Conservation (phyloP, 768 basidiomycete genomes). For the Podaxis sp. region DNA sequence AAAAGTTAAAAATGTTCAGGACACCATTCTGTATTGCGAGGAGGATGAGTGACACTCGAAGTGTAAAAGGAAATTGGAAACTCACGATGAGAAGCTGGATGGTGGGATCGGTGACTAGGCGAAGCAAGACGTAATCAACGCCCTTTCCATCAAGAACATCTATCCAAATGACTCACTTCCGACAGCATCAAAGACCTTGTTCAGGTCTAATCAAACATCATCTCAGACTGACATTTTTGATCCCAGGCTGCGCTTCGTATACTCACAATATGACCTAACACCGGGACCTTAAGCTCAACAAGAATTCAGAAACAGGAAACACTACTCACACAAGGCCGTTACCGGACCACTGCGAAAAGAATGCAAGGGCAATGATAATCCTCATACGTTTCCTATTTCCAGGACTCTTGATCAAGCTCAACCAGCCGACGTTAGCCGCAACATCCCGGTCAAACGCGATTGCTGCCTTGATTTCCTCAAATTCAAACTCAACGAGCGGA, state of each 20-base stretch:
- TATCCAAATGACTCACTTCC: conserved; percentile 32
- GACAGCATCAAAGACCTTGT: conserved; percentile 52
- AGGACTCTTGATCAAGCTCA: conserved; percentile 41
- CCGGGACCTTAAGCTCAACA: not conserved
- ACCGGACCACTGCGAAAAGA: conserved; percentile 62
- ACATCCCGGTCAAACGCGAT: conserved; percentile 43
- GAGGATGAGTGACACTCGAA: not conserved
- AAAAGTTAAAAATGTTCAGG: conserved; percentile 56
- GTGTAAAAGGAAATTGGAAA: not conserved
- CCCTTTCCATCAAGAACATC: not conserved
- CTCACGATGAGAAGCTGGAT: conserved; percentile 43
- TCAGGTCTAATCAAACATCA: conserved; percentile 36
- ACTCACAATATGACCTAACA: conserved; percentile 46
- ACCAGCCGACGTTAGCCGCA: conserved; percentile 44
- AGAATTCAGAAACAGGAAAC: conserved; percentile 20
- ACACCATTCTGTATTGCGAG: conserved; percentile 44
- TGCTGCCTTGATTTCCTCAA: conserved; percentile 64
- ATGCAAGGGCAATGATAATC: conserved; percentile 56
- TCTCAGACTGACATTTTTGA: not conserved
- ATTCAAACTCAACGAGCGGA: conserved; percentile 60
- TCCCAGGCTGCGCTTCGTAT: not conserved
- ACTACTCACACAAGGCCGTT: conserved; percentile 45
- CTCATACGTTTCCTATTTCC: conserved; percentile 57
- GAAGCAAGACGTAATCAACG: not conserved
- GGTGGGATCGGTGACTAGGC: conserved; percentile 40